Base-by-base conservation (phyloP, 164 flowering plant species). In the Santalum album region DNA sequence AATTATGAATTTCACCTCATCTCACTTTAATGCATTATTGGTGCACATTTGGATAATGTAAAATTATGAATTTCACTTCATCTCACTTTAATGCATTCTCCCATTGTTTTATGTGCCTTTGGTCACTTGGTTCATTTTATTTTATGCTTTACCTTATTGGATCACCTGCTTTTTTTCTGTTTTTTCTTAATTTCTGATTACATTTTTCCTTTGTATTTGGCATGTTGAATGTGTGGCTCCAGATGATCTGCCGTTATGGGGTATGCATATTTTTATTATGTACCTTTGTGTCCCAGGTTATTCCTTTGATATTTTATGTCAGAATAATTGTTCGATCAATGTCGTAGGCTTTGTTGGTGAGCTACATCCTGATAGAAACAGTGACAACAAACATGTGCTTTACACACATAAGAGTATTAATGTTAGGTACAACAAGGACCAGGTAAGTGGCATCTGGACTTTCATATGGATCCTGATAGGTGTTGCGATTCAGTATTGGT, bases 191-290 rank as follows among this genome's bases (percentile, higher is more conserved):
- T 22, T 52, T 53, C 25, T 51, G 9, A 44, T 56, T n/a, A 45
- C 40, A 24, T 45, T 50, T 55, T 50, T 29, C 45, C 32, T 25
- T 50, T 57, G 19, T 17, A 38, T 12, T 26, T 20, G 54, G 43
- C 35, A 7, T 64, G 65, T 60, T 66, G 66, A 48, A 25, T 59
- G 34, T 18, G n/a, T 46, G 42, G 36, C 25, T 61, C 53, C 86
- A 91, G 98, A 91, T 73, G 98, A 91, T 68, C 78, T 91, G 72
- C 98, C 96, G 42, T 53, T 87, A 25, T 84, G 98, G 98, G 96
- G 98, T 91, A 91, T 64, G 95, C 16, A 56, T 53, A 55, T 20
- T 0, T 15, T 5, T 29, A 38, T 21, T n/a, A n/a, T n/a, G n/a
- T 29, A 29, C 34, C 34, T 29, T 7, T 18, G 14, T 40, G 17